Evolutionary conservation across 768 basidiomycete species (phyloP), one percentile per base, ranked within the genome.

Genomic region (Imleria badia): DNA sequence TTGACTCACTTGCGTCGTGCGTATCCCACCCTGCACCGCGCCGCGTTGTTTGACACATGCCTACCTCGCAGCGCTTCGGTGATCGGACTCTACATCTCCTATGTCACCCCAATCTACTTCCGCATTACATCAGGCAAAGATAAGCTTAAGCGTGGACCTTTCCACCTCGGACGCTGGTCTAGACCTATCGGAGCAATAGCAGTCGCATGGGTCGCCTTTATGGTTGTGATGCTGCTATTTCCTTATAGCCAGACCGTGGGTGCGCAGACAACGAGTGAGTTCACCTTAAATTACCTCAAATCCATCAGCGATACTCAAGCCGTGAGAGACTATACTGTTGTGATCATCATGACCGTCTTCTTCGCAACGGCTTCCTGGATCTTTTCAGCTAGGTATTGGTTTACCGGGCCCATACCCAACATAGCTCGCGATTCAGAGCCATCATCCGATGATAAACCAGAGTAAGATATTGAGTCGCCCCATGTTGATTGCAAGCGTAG

Each of bases 1-100:
- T 76, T 10, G 54, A 66, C 19, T 75, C 72, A 2, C 63, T 73
- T 19, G 69, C 70, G 14, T 73, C 72, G 72, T 76, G 54, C 35
- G 67, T 29, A 23, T 17, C 14, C 12, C 30, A 42, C 30, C 20
- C n/a, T 38, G 26, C 26, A 20, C 35, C 10, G 10, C 23, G 42
- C 17, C 13, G 20, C 23, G 6, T 15, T 19, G 31, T 33, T 33
- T 22, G 22, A 42, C 41, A n/a, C 39, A 41, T 15, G 15, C 11
- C 31, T 42, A 4, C 36, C 9, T 26, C 33, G 5, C 20, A 72
- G 66, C 41, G 67, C 70, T 8, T 64, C 70, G 9, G 67, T 75
- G 2, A 69, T 72, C 15, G 69, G 70, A 10, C 51, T 75, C 5
- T 72, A 75, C 50, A 61, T 72, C 10, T 76, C 73, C n/a, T 74